Base-by-base conservation (phyloP, 371 early-diverging fungal species). In the Apophysomyces sp. region DNA sequence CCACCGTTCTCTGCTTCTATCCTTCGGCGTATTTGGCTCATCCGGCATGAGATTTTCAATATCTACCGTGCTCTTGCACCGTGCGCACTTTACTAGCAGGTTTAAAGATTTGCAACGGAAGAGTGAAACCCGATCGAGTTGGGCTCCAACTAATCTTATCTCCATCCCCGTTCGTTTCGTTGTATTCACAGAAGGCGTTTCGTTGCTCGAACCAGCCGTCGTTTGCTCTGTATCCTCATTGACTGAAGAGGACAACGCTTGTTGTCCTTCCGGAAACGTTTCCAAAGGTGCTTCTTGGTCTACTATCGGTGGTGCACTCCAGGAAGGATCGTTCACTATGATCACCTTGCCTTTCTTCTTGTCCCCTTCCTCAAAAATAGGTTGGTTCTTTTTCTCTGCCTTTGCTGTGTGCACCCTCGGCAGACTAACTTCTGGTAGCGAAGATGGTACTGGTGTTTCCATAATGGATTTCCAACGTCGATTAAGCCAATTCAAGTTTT, bases 401-500 rank as follows among this genome's bases (percentile, higher is more conserved):
- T 3, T 34, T 4, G 34, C 1, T 3, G 34, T 13, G 2, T 34
- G 8, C 1, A 11, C 13, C 8, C 34, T 34, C 11, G 5, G 34
- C 13, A 34, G 34, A 8, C 13, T 6, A 28, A 41, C 9, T 13
- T 26, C 39, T 6, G 15, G 8, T 7, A 6, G 15, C 11, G 37
- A 26, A 21, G 27, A 52, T 15, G 44, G 13, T 13, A 4, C 8
- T 5, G 29, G 12, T 2, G 7, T 26, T 16, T 13, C 8, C 6
- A n/a, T 66, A 24, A 51, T 53, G 6, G 18, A 15, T 29, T 69
- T 65, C 52, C 89, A 65, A 36, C 88, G 63, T 7, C 82, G 72
- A 53, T 90, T 89, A 13, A 92, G 70, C 83, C 89, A 90, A 61
- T 90, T 90, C 27, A 87, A 52, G 2, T 82, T 74, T 39, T 84